Base-by-base conservation (phyloP, 2,329 filamentous ascomycete species). In the Claviceps sp. region DNA sequence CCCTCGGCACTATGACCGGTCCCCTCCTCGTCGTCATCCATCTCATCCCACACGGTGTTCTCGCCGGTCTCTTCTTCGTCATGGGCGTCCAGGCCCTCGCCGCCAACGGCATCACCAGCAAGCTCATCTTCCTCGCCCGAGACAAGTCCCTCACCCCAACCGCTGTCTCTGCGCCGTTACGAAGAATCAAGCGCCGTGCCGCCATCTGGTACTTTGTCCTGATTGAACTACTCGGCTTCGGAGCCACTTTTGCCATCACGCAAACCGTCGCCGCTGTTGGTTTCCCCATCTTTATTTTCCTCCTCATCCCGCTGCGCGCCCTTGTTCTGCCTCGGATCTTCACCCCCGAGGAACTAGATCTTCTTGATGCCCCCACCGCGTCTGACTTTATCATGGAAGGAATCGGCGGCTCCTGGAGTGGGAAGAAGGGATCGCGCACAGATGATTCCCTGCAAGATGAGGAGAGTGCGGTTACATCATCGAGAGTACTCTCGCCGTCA, bases 181-280 rank as follows among this genome's bases (percentile, higher is more conserved):
- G 72, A 47, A 66, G 70, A n/a, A 68, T 87, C 34, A 67, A 70
- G n/a, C 77, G 83, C n/a, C 77, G 80, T 39, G 59, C 61, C 14
- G 79, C 82, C n/a, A 71, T 89, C 55, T 89, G 85, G 84, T 66
- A 68, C 4, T 91, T 90, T 60, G 82, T 88, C 5, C 68, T 67
- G 7, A 66, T 88, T 37, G 82, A 89, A 66, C 67, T 90, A 4
- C 23, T 83, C 44, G 85, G 80, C 0, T 89, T 90, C 59, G 86
- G 75, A 2, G 85, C 82, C 22, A 91, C 86, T 0, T 89, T 91
- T 64, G 86, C 86, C 53, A 86, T 90, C 60, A 89, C 86, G 0
- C 83, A 91, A 68, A 90, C 86, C 0, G 83, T 90, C 48, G 86
- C 86, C 2, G 86, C 86, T 2, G 86, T 91, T 11, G 86, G 86